Evolutionary conservation across 139 green algal species (phyloP), one percentile per base, ranked within the genome.

Genomic region (Edaphochlamys debaryana): DNA sequence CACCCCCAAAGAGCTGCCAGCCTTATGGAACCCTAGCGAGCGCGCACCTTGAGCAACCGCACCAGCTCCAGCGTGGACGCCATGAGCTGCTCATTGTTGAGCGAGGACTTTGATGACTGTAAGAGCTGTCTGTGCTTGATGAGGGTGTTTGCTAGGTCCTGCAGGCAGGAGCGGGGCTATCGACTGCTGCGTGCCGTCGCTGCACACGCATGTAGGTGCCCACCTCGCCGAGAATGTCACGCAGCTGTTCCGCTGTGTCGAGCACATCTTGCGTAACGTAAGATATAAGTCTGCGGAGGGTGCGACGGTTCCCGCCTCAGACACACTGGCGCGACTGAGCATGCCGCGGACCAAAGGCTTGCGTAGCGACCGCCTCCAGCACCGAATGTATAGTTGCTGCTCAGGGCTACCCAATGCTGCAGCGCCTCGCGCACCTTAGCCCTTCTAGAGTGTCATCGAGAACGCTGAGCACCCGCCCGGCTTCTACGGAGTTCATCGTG

Each of bases 191-290:
- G 48, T 15, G 48, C 48, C 48, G 50, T 29, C 23, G 20, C 6
- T 22, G 9, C 50, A 17, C 20, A 17, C 50, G 41, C 62, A 82
- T 73, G 76, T 78, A 23, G 27, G 4, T 64, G 38, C 63, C 27
- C 66, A 90, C 87, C 87, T 88, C 87, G 41, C 87, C 87, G 6
- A 90, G 64, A 37, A 90, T 71, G 50, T 90, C 87, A 0, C 66
- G 71, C 4, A 90, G 78, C 70, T 87, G 82, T 45, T 90, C 87
- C 30, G 82, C 81, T 13, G 87, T 88, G 41, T 90, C 87, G 32
- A 90, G 34, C 22, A 88, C 87, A 56, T 90, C 87, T 56, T 82
- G 64, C 17, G 87, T 88, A 4, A 90, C 80, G 42, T 86, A 87
- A 1, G 82, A 87, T 13, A 90, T 73, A 11, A 90, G 64, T n/a